Evolutionary conservation across 2,329 filamentous ascomycete species (phyloP).

Genomic region (Verticillium tricorpus): DNA sequence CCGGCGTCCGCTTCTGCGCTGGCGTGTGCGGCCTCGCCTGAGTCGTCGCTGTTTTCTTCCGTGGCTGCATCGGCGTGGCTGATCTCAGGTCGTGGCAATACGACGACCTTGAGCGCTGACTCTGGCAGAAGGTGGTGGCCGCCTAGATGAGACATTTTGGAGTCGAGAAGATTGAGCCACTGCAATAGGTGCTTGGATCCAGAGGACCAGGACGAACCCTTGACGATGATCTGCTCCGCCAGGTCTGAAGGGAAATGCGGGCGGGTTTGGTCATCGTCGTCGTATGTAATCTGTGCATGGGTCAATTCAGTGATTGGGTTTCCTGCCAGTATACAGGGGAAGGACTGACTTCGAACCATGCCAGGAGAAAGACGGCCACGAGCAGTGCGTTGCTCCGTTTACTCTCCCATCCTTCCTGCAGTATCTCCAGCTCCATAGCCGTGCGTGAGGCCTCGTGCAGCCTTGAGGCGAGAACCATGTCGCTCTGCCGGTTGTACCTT

Average conservation of each 20-base stretch:
- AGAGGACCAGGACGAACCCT: neutral
- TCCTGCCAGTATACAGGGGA: too few species aligned
- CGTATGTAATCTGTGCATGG: neutral
- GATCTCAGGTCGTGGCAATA: neutral
- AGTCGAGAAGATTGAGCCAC: constrained; percentile 2
- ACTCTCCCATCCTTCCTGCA: neutral
- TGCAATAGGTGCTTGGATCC: neutral
- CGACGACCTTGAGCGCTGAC: neutral
- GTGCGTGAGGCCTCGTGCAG: neutral
- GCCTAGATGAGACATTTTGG: neutral
- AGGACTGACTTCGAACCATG: neutral
- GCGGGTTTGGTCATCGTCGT: neutral
- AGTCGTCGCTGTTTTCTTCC: neutral
- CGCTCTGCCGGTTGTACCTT: neutral
- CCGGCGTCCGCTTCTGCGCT: too few species aligned
- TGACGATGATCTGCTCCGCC: neutral
- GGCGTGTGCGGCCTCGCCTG: too few species aligned
- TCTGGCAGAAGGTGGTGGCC: neutral
- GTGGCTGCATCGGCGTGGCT: neutral
- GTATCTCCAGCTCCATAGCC: neutral
- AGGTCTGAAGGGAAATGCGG: neutral
- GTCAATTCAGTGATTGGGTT: neutral
- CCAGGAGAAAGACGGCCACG: neutral
- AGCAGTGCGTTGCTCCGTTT: neutral
- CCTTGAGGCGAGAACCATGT: neutral